A percentile compares a stretch with the other conserved stretches of the same genome.
Conservation (phyloP, 495 filamentous ascomycete genomes). For the Penicillium egyptiacum region DNA sequence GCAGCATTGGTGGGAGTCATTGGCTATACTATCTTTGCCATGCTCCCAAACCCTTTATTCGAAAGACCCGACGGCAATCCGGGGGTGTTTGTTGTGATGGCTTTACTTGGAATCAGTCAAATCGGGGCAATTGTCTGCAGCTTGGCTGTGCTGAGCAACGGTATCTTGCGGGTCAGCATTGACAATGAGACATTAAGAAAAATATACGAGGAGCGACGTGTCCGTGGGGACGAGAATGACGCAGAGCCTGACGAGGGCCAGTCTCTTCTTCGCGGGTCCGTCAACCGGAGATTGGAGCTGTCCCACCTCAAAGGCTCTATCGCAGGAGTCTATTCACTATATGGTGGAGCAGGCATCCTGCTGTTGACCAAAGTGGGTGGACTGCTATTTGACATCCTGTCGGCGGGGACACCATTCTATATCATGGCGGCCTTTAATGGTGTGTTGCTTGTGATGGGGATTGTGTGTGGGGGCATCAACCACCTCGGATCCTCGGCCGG, state of each 20-base stretch:
- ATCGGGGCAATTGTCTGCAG: slow-evolving; percentile 95
- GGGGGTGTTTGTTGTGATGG: slow-evolving; percentile 71
- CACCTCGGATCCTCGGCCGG: slow-evolving; percentile 20
- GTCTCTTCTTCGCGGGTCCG: slow-evolving; percentile 30
- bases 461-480: slow-evolving; percentile 40
- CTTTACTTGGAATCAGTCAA: slow-evolving; percentile 81
- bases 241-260: slow-evolving; percentile 33
- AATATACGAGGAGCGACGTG: slow-evolving; percentile 31
- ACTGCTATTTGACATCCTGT: slow-evolving; percentile 69
- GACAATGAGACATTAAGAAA: slow-evolving; percentile 37
- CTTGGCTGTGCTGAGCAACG: slow-evolving; percentile 77
- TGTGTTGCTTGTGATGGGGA: slow-evolving; percentile 59
- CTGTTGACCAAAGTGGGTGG: slow-evolving; percentile 93
- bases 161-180: slow-evolving; percentile 56
- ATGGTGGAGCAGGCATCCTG: slow-evolving; percentile 87
- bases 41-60: slow-evolving; percentile 67
- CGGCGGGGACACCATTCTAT: slow-evolving; percentile 79
- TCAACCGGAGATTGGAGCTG: slow-evolving; percentile 28
- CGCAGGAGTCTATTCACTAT: slow-evolving; percentile 87
- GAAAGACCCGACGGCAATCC: slow-evolving; percentile 56
- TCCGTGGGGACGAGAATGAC: slow-evolving; percentile 15
- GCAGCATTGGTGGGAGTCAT: slow-evolving; percentile 69
- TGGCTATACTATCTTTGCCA: slow-evolving; percentile 73
- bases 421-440: slow-evolving; percentile 89
- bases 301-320: slow-evolving; percentile 83